Base-by-base conservation (phyloP, 2,329 filamentous ascomycete species). In the Penicillium polonicum region DNA sequence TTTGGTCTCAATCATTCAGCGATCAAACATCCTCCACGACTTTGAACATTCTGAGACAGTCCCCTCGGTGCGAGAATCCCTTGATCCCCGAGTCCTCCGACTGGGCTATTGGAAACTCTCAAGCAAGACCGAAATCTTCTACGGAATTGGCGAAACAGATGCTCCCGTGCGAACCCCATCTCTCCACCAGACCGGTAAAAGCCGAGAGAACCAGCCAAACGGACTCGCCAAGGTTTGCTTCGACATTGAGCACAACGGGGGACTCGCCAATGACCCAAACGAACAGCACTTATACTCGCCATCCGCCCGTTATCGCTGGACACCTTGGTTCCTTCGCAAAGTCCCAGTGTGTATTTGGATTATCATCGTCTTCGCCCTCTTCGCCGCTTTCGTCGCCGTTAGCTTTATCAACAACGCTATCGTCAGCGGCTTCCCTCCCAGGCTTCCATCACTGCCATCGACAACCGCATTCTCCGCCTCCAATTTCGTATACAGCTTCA, bases 71-170 rank as follows among this genome's bases (percentile, higher is more conserved):
- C 60, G 65, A 80, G 61, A 80, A 84, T 43, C 78, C 75, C 49
- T 83, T 79, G 67, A 84, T 81, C 60, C 73, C 17, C 84, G 85
- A 62, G 78, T 83, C 5, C 87, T 93, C 65, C 83, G 89, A 44
- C 82, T 97, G n/a, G 91, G 92, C 7, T 95, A 95, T 74, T 97
- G 92, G 91, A 85, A 84, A 58, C 85, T 87, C 27, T 85, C 86
- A 19, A 85, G 85, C 55, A 80, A 82, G 60, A 82, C 83, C 21
- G 85, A 87, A 21, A 79, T 91, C 27, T 95, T 94, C 80, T 92
- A 96, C 70, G 86, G 86, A 2, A 84, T 95, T 55, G 91, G 90
- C n/a, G 83, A 87, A 59, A 80, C 83, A 51, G 82, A 85, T 42
- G 59, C 79, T 69, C 59, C 80, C 73, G 62, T 77, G 70, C 59